These are phyloP conservation scores for Fonsecaea multimorphosa DNA, from an alignment of 2,329 filamentous ascomycete genomes.

Conservation along the genomic window DNA sequence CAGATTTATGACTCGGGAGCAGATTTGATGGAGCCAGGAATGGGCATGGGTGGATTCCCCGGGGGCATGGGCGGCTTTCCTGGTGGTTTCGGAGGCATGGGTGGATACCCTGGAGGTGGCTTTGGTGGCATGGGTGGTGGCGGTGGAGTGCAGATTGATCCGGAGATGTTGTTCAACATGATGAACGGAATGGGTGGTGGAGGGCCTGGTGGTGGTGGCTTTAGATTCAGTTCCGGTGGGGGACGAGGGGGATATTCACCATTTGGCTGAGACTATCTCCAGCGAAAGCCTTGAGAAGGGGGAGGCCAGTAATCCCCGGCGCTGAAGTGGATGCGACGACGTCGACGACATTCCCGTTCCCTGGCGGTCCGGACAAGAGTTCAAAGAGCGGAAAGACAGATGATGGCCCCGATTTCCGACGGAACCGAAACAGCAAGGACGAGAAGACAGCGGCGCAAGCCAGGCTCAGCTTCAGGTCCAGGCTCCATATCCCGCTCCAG, in stretches of 20 bases:
- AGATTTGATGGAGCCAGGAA: slow-evolving; percentile 83
- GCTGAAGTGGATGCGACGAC: neutral
- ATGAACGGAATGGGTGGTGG: slow-evolving; percentile 54
- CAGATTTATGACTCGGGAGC: slow-evolving; percentile 90
- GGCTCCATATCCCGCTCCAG: neutral
- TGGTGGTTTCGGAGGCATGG: slow-evolving; percentile 46
- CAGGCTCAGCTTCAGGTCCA: neutral
- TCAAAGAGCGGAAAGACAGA: neutral
- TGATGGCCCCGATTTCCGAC: neutral
- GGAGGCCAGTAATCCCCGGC: neutral
- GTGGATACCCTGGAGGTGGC: slow-evolving; percentile 43
- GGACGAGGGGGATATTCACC: slow-evolving; percentile 37
- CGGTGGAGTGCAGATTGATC: slow-evolving; percentile 47
- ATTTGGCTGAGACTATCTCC: slow-evolving; percentile 29
- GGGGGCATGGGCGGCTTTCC: slow-evolving; percentile 50
- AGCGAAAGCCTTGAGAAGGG: neutral
- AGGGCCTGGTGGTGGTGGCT: slow-evolving; percentile 31
- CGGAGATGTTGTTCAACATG: slow-evolving; percentile 48
- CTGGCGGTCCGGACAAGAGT: neutral
- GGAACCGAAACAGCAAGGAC: neutral
- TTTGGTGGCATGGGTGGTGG: slow-evolving; percentile 48
- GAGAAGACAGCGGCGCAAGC: neutral
- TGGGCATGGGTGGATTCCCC: slow-evolving; percentile 59
- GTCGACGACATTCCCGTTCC: neutral
- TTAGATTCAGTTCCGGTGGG: slow-evolving; percentile 35